Evolutionary conservation across 2,329 filamentous ascomycete species (phyloP), one percentile per base, ranked within the genome.

Genomic region (Diaporthe australafricana): DNA sequence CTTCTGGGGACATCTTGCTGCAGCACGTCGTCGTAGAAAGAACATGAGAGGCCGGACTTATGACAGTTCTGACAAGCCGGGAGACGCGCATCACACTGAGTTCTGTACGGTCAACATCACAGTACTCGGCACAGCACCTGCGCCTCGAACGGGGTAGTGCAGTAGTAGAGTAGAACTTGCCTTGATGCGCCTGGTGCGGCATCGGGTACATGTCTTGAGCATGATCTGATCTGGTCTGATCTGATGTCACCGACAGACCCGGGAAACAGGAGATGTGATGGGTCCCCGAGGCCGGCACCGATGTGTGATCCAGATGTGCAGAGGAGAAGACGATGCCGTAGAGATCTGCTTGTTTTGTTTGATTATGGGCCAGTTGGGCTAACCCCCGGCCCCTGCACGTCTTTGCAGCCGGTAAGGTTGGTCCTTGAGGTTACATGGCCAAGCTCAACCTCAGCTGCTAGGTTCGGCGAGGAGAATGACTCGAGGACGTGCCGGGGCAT

Each of bases 181-280:
- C 68, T 62, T 70, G 42, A 70, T 70, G 25, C 68, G 68, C 45
- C 68, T 65, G 35, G 45, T 63, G 20, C 68, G 68, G 55, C 68
- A 70, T 17, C 68, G 45, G 27, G 68, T 70, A n/a, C 68, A 70
- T 38, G 68, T 70, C 27, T 70, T 70, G 5, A 70, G 52, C 68
- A 70, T 70, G 42, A 68, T 68, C n/a, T 20, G 32, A 14, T 38
- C 20, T 70, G 42, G 57, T 68, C n/a, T 20, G 32, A 14, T 38
- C 20, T 17, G 25, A 5, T 16, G 25, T 35, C 9, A n/a, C 45
- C 14, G 38, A 65, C 20, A 7, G 45, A 35, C 32, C 60, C 30
- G 42, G 27, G 45, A 12, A 50, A 50, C n/a, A 30, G 22, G 11
- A 35, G 42, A 35, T 50, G 60, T 38, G 60, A 27, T 22, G 30